Evolutionary conservation across 495 filamentous ascomycete genomes (phyloP), one percentile per base, ranked within the genome.

Genomic region (Hypoxylon perforatum): DNA sequence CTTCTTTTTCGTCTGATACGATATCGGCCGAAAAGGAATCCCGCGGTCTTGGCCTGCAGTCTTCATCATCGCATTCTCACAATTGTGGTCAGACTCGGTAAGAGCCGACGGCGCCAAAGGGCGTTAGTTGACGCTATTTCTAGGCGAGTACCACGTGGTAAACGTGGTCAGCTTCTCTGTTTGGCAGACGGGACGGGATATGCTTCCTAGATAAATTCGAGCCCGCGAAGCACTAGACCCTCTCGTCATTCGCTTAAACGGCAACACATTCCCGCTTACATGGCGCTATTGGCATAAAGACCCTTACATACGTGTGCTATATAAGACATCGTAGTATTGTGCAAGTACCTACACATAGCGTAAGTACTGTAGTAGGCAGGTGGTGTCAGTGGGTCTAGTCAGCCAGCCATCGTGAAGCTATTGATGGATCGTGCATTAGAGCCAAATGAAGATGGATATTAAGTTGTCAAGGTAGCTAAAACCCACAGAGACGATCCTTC

Each of bases 351-450:
- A 28, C 25, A 28, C 25, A 28, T 28, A 28, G 25, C 25, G 25
- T 7, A 28, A 28, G 53, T 55, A 54, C 63, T 52, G 41, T 59
- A 59, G 52, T 65, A 70, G 67, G 67, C 67, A 70, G 67, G 67
- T 70, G 67, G 67, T 70, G 57, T 55, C 44, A 36, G 67, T 70
- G 67, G 67, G 61, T 61, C 67, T 54, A 8, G 54, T 54, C 62
- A 61, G 67, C 67, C 57, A 70, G 62, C 61, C 58, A 66, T 70
- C 56, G 61, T 65, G 66, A 70, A 57, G 46, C 54, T 70, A 70
- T 70, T 70, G 61, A 70, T 57, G 66, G 66, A 65, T 70, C 61
- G 57, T 70, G 67, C 67, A 70, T 70, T 62, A 62, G 62, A 59
- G 30, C 67, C 67, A 70, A 66, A 69, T 69, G 61, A 46, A 45